Conservation (phyloP, 192 early-diverging fungal genomes). For the Podila minutissima region DNA sequence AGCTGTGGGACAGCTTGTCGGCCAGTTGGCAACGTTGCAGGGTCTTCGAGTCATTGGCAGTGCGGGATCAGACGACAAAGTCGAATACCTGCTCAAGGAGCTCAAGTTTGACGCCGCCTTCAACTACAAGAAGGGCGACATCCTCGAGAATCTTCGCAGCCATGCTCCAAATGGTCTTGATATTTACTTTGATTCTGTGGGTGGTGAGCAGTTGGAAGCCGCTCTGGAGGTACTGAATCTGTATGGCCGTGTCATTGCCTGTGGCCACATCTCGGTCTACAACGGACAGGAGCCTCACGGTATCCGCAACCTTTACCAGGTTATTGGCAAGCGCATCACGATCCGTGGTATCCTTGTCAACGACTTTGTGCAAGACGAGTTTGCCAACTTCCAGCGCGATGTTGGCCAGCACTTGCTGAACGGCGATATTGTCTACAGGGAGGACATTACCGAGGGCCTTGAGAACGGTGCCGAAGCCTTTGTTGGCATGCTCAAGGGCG, state of each 20-base stretch:
- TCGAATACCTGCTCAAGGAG: slow-evolving; percentile 68
- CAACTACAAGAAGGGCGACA: slow-evolving; percentile 87
- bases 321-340: slow-evolving; percentile 55
- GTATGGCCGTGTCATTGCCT: slow-evolving; percentile 75
- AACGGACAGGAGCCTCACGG: slow-evolving; percentile 55
- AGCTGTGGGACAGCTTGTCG: slow-evolving; percentile 77
- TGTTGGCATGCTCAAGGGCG: slow-evolving; percentile 63
- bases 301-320: slow-evolving; percentile 59
- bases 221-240: slow-evolving; percentile 71
- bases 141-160: slow-evolving; percentile 65
- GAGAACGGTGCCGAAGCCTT: slow-evolving; percentile 55
- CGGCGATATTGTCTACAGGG: slow-evolving; percentile 8
- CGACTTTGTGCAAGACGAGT: slow-evolving; percentile 9
- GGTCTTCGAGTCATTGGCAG: slow-evolving; percentile 84
- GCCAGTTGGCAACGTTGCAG: slow-evolving; percentile 80
- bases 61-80: slow-evolving; percentile 86
- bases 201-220: slow-evolving; percentile 82
- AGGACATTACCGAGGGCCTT: slow-evolving; percentile 8
- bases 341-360: slow-evolving; percentile 35
- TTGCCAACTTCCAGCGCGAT: slow-evolving; percentile 8
- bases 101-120: slow-evolving; percentile 84
- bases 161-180: slow-evolving; percentile 81
- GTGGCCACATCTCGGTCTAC: slow-evolving; percentile 86
- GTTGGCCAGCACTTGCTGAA: not conserved
- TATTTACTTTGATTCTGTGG: slow-evolving; percentile 92